Conservation (phyloP, 2,329 filamentous ascomycete genomes). For the Aspergillus neoniger region DNA sequence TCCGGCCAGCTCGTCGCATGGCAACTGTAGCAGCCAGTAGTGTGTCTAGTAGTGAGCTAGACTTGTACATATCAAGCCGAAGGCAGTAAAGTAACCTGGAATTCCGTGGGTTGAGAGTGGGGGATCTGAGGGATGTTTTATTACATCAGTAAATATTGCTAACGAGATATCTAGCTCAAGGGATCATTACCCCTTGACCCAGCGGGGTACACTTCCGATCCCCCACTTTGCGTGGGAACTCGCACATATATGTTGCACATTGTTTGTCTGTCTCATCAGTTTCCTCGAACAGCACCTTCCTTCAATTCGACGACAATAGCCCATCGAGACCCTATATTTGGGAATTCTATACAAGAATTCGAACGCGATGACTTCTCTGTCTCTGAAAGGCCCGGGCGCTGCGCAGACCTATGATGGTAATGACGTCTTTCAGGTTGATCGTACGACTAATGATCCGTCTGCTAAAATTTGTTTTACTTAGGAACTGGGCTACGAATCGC, state of each 20-base stretch:
- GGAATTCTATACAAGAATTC: background rate
- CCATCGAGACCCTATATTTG: background rate
- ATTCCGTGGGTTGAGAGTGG: too few species aligned
- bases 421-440: conserved; percentile 19
- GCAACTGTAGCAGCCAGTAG: background rate
- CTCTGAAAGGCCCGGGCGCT: conserved; percentile 65
- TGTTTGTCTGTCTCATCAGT: background rate
- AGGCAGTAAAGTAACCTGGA: too few species aligned
- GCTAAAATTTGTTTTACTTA: conserved; percentile 22
- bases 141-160: background rate
- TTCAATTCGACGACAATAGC: too few species aligned
- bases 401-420: conserved; percentile 59
- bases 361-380: conserved; percentile 52
- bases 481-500: conserved; percentile 80
- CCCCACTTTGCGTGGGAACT: conserved; percentile 1
- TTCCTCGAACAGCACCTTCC: background rate
- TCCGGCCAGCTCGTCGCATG: background rate
- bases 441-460: conserved; percentile 1
- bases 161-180: background rate
- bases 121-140: background rate
- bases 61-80: too few species aligned
- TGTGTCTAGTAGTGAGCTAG: too few species aligned
- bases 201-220: background rate
- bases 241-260: background rate
- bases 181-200: background rate